Percentiles rank a stretch among this genome's conserved stretches.
These are phyloP conservation scores for Balakata baccata DNA, from an alignment of 345 rosid species.

Conservation along the genomic window DNA sequence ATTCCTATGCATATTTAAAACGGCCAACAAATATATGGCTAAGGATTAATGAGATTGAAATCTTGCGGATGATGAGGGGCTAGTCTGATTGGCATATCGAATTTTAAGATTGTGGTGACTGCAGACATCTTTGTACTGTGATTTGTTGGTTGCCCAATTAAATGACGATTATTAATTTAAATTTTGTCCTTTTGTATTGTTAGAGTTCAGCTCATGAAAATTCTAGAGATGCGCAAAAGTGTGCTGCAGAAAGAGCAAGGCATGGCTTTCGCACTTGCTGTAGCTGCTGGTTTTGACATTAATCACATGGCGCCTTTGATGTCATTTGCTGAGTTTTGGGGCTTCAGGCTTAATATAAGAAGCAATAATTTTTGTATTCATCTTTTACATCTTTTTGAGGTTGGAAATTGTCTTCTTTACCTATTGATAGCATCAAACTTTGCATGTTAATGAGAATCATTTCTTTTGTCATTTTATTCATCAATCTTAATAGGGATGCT, in stretches of 20 bases:
- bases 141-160: background rate
- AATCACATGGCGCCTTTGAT: constrained; percentile 68
- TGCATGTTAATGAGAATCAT: constrained; percentile 10
- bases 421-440: constrained; percentile 8
- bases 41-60: too few relatives aligned
- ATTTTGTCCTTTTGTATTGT: constrained; percentile 8
- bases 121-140: background rate
- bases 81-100: background rate
- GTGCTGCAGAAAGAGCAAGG: constrained; percentile 96
- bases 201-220: constrained; percentile 88
- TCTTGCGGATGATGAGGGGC: background rate
- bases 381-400: background rate
- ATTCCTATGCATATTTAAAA: too few relatives aligned
- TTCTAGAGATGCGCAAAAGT: constrained; percentile 74
- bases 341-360: constrained; percentile 78
- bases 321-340: constrained; percentile 80
- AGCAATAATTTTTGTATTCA: background rate
- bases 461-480: constrained; percentile 13
- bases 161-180: background rate
- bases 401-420: background rate
- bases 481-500: constrained; percentile 70
- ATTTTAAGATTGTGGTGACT: background rate
- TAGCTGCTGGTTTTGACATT: constrained; percentile 92
- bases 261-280: constrained; percentile 99
- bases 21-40: too few relatives aligned